Evolutionary conservation across 305 asterid genomes (phyloP), one percentile per base, ranked within the genome.

Genomic region (Fraxinus sp.): DNA sequence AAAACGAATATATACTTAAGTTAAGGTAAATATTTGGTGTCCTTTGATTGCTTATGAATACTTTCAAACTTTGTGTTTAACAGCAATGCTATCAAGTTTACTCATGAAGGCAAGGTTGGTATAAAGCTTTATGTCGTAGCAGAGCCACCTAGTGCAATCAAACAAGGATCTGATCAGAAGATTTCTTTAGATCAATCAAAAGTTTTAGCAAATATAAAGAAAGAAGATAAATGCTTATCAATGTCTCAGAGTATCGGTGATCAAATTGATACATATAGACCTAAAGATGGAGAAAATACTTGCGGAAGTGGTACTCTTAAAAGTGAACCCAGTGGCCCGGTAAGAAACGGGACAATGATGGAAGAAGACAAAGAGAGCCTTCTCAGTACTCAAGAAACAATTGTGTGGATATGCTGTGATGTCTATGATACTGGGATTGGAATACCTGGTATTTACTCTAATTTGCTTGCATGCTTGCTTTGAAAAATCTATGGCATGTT

Each of bases 351-450:
- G 5, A 86, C 77, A 66, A 70, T 74, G 81, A 78, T 59, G 81
- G 89, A 81, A 39, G 91, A 88, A 71, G 91, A 86, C 18, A 83
- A 86, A 33, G 91, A 80, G 52, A 83, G 46, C 32, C 78, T 70
- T 20, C 59, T 81, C 16, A 74, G 76, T 35, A 18, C 81, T 35
- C 89, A 88, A 73, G 97, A 92, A 90, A 87, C 81, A 35, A 88
- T 91, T 0, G 97, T 92, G 39, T 93, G 98, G 98, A 89, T 95
- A 79, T 85, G 92, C 0, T 95, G 98, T 76, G 98, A 95, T 86
- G 98, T 95, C 80, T 89, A 88, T 79, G 98, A 95, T 86, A 91
- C 94, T 0, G 98, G 98, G 76, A 95, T 95, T 78, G 98, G 98
- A 85, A 95, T 95, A 86, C 98, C 98, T 70, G 98, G 98, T 95